Conservation (phyloP, 176 grass and related monocot species). For the Triticum monococcum region DNA sequence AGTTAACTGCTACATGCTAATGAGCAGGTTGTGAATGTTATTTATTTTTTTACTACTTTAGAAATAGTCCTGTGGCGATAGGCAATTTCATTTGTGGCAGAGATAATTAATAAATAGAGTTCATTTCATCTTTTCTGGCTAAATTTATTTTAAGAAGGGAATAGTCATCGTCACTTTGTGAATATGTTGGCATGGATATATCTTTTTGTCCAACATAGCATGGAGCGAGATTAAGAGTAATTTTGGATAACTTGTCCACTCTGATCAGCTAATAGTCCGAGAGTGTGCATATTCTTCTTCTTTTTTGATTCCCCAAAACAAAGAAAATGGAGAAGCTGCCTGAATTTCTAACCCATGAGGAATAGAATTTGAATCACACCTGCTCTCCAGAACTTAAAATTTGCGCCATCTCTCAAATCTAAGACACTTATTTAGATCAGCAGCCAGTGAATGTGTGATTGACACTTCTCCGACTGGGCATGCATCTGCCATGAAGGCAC, state of each 20-base stretch:
- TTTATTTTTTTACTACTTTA: not conserved
- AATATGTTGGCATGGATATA: not conserved
- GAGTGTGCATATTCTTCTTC: not conserved
- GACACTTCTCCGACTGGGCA: too few relatives aligned
- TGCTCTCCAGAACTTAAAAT: too few relatives aligned
- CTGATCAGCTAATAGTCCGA: not conserved
- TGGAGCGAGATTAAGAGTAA: not conserved
- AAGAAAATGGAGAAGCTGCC: too few relatives aligned
- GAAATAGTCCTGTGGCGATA: not conserved
- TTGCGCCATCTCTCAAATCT: too few relatives aligned
- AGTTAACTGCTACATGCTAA: too few relatives aligned
- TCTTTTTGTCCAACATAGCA: not conserved
- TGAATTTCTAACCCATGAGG: too few relatives aligned
- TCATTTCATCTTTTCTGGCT: not conserved
- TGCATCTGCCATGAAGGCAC: too few relatives aligned
- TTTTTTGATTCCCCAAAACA: too few relatives aligned
- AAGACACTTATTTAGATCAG: too few relatives aligned
- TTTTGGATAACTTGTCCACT: not conserved
- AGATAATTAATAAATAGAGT: not conserved
- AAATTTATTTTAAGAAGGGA: not conserved
- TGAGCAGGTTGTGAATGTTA: not conserved
- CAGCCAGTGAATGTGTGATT: too few relatives aligned
- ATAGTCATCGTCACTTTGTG: not conserved
- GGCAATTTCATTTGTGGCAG: not conserved
- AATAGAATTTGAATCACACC: too few relatives aligned